These are phyloP conservation scores for Ceratocystis ficicola DNA, from an alignment of 2,329 filamentous ascomycete genomes.

Conservation along the genomic window DNA sequence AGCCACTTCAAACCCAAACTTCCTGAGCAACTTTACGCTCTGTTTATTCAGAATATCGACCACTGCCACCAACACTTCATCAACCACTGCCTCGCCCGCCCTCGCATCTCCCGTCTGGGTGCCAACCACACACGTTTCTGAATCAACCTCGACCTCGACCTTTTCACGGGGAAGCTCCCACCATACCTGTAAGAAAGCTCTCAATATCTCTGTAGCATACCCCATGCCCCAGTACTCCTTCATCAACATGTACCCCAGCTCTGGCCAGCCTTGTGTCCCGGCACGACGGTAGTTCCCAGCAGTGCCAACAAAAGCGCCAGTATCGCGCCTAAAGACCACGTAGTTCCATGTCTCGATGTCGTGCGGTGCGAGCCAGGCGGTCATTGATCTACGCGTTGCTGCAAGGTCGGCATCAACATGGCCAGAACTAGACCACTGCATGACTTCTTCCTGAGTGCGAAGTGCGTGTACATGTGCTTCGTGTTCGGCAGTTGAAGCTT, in stretches of 20 bases:
- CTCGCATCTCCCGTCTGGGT: conserved; percentile 6
- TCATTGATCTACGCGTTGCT: conserved; percentile 34
- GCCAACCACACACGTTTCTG: conserved; percentile 28
- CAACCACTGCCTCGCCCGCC: conserved; percentile 26
- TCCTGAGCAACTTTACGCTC: conserved; percentile 46
- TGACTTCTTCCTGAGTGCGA: conserved; percentile 47
- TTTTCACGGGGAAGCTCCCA: conserved; percentile 38
- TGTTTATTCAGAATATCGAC: conserved; percentile 38
- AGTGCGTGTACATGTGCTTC: conserved; percentile 39
- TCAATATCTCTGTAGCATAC: conserved; percentile 45
- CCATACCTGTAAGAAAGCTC: conserved; percentile 37
- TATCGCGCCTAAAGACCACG: conserved; percentile 37
- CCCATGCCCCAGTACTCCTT: conserved; percentile 44
- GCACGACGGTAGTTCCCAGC: conserved; percentile 34
- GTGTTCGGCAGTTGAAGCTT: conserved; percentile 40
- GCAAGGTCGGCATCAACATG: conserved; percentile 34
- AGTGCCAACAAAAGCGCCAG: conserved; percentile 41
- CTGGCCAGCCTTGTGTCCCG: conserved; percentile 41
- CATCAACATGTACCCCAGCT: conserved; percentile 46
- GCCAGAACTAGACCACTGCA: conserved; percentile 43
- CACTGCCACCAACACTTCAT: conserved; percentile 36
- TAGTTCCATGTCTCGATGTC: conserved; percentile 45
- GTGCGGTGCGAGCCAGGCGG: conserved; percentile 36
- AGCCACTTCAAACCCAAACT: conserved; percentile 41
- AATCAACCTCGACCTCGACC: conserved; percentile 35